Base-by-base conservation (phyloP, 257 asterid genomes). In the Pogostemon cablin region DNA sequence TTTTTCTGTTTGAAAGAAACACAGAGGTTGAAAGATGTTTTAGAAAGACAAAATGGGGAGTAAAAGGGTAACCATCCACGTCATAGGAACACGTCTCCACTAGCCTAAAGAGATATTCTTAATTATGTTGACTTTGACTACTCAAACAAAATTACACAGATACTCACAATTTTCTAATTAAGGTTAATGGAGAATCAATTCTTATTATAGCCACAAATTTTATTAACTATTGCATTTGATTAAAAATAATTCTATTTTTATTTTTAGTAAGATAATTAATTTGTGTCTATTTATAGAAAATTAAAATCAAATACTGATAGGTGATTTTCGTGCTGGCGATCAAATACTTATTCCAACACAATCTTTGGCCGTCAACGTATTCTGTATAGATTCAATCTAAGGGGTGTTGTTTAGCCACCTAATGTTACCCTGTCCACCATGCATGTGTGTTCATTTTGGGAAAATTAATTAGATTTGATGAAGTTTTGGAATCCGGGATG, bases 41-140 rank as follows among this genome's bases (percentile, higher is more conserved):
- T 71, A 70, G 84, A 37, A 81, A 78, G 88, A 81, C 80, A 80
- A 54, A 74, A 48, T 52, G 40, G 41, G 17, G 25, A 72, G 57
- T 7, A 56, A 38, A 39, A 67, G 80, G 59, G 78, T 84, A 77
- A 58, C 77, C 67, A 35, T 64, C 89, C 96, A 84, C 85, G 95
- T 87, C 90, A 86, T 53, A 4, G 20, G 3, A 67, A 79, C 85
- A 89, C 92, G 96, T 87, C 84, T 85, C 80, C 56, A 42, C 65
- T 40, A 11, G 34, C 38, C 11, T 50, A 53, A 61, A 39, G 44
- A 50, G 37, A 68, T 17, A 48, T 47, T 38, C 40, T 25, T n/a
- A n/a, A 25, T 25, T 25, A 25, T 25, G 1, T 32, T 5, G 9
- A 74, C 47, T 68, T 20, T 54, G 64, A 38, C 32, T 25, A 25